phyloP scores from a whole-genome alignment of 2,329 filamentous ascomycete genomes.

The Metarhizium anisopliae region DNA sequence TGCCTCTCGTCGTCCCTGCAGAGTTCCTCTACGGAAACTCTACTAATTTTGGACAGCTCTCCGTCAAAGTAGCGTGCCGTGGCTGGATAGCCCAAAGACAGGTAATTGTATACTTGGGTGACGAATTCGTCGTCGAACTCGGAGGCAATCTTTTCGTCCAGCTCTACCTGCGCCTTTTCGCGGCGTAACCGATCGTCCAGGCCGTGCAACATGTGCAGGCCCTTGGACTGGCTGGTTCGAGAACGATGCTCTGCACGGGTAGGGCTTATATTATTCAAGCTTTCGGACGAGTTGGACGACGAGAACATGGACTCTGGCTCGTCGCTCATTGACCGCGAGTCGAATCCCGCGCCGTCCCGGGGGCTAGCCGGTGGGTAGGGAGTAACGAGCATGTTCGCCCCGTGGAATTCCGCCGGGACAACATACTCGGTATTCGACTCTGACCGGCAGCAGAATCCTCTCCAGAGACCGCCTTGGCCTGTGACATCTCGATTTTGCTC shows the following conservation, averaged over 20 bases:
- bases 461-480: slow-evolving; percentile 63
- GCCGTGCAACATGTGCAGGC: slow-evolving; percentile 40
- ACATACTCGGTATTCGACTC: slow-evolving; percentile 27
- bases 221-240: slow-evolving; percentile 28
- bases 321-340: slow-evolving; percentile 27
- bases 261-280: slow-evolving; percentile 5
- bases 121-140: slow-evolving; percentile 82
- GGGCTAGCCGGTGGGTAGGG: slow-evolving; percentile 33
- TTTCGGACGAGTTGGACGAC: slow-evolving; percentile 13
- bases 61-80: slow-evolving; percentile 75
- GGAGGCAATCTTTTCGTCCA: slow-evolving; percentile 41
- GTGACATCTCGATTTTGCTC: slow-evolving; percentile 45
- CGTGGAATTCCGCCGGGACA: slow-evolving; percentile 33
- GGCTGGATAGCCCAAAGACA: slow-evolving; percentile 84
- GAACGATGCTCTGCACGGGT: slow-evolving; percentile 16
- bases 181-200: slow-evolving; percentile 41
- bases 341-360: slow-evolving; percentile 35
- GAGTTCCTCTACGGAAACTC: slow-evolving; percentile 59
- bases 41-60: slow-evolving; percentile 75
- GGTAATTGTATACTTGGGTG: slow-evolving; percentile 94
- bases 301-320: slow-evolving; percentile 26
- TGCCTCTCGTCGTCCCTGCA: slow-evolving; percentile 57
- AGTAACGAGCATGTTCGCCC: slow-evolving; percentile 41
- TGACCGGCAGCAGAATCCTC: slow-evolving; percentile 54
- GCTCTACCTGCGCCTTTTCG: slow-evolving; percentile 41